Evolutionary conservation across 768 basidiomycete genomes (phyloP), one percentile per base, ranked within the genome.

Genomic region (Boletus reticuloceps): DNA sequence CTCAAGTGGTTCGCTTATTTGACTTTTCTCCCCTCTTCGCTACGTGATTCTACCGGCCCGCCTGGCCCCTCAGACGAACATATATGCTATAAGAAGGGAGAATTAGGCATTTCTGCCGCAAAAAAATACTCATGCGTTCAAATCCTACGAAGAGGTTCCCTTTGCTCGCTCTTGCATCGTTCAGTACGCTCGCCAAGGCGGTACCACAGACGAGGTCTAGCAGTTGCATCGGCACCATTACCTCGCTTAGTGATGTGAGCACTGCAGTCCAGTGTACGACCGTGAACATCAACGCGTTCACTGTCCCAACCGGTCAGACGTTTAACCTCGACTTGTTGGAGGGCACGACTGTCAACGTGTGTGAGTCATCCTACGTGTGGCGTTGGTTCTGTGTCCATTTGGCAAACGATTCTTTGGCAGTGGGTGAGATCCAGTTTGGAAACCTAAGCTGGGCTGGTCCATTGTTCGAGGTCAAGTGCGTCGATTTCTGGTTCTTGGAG

Each of bases 351-450:
- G 85, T 88, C 55, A 85, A 80, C 47, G 68, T 87, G 68, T 68
- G 84, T 84, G 59, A 63, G 81, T 70, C 17, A 29, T 32, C 27
- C 27, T 29, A 9, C 27, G 1, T 29, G 27, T 29, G 27, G 27
- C 27, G 8, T 29, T 9, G 27, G 27, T 29, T 29, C 27, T 9
- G 27, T 29, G 8, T 29, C 27, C 12, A 12, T n/a, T 31, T 11
- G 56, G n/a, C 25, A 27, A 0, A 29, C 27, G 22, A n/a, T 41
- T 25, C 39, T n/a, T 1, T 29, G 27, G 27, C 27, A 85, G 82
- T 75, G 56, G 86, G 86, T 17, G 78, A 86, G 36, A 75, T 88
- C 44, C 59, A 67, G 20, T 87, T 88, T 63, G 83, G 78, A 8
- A 79, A 78, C 45, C 10, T 64, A 51, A 77, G 63, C 39, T 84